These are phyloP conservation scores for Glomus cerebriforme DNA, from an alignment of 192 early-diverging fungal genomes.

Conservation along the genomic window DNA sequence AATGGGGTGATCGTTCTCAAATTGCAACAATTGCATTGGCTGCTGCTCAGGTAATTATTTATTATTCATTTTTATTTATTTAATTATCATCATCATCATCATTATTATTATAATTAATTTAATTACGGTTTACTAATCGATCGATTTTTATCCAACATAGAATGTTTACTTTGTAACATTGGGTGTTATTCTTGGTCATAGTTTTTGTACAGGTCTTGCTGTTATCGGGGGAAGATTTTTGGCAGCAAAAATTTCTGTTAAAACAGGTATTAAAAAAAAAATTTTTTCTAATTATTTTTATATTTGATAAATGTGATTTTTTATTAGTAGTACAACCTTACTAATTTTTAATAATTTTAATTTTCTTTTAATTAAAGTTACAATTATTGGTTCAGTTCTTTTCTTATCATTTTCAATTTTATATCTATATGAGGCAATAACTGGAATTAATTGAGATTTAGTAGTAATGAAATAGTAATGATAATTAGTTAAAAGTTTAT, in stretches of 20 bases:
- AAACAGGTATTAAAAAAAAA: constrained; percentile 74
- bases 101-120: too few relatives aligned
- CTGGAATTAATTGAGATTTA: too few relatives aligned
- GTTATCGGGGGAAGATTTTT: constrained; percentile 92
- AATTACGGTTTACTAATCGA: too few relatives aligned
- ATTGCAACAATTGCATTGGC: constrained; percentile 95
- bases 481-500: too few relatives aligned
- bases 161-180: constrained; percentile 89
- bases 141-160: constrained; percentile 41
- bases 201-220: constrained; percentile 88
- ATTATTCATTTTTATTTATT: not conserved
- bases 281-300: too few relatives aligned
- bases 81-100: too few relatives aligned
- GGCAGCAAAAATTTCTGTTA: constrained; percentile 83
- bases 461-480: too few relatives aligned
- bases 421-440: constrained; percentile 56
- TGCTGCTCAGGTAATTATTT: constrained; percentile 72
- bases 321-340: constrained; percentile 6
- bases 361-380: constrained; percentile 67
- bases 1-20: constrained; percentile 98
- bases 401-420: constrained; percentile 87
- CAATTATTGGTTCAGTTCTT: constrained; percentile 79
- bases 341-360: constrained; percentile 8
- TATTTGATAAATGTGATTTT: not conserved
- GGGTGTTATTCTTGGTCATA: constrained; percentile 88